Evolutionary conservation across 257 asterid species (phyloP).

Genomic region (Scutellaria minor): DNA sequence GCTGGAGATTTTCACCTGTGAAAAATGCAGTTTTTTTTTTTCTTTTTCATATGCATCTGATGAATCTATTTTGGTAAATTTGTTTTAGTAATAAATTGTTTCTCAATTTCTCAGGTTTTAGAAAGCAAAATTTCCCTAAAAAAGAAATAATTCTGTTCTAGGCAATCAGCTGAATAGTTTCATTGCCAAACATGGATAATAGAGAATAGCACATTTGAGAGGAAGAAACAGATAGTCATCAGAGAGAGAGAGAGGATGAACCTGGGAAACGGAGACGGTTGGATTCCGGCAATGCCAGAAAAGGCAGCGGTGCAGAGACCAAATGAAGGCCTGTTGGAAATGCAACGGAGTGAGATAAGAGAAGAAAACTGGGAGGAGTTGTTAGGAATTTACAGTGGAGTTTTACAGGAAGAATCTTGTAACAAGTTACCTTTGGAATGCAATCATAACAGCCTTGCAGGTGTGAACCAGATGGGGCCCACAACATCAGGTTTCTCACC

Average conservation of each 20-base stretch:
- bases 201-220: conserved; percentile 14
- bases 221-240: background rate
- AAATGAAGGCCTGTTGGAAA: conserved; percentile 11
- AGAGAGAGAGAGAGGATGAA: conserved; percentile 43
- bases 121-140: conserved; percentile 6
- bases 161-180: conserved; percentile 24
- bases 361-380: conserved; percentile 49
- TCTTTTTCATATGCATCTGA: conserved; percentile 27
- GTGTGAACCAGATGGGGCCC: background rate
- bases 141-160: background rate
- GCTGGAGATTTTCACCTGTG: conserved; percentile 39
- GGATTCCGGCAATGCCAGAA: conserved; percentile 50
- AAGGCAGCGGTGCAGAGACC: conserved; percentile 36
- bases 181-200: conserved; percentile 18
- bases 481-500: background rate
- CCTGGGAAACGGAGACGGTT: conserved; percentile 47
- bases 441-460: conserved; percentile 12
- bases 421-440: conserved; percentile 17
- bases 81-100: conserved; percentile 18
- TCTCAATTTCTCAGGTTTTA: conserved; percentile 24
- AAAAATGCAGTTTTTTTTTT: conserved; percentile 35
- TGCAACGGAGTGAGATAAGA: conserved; percentile 31
- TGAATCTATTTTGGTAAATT: conserved; percentile 15
- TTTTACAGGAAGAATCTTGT: conserved; percentile 38
- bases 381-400: conserved; percentile 43